Percentiles rank a stretch among this genome's conserved stretches.
These are phyloP conservation scores for Turritis glabra DNA, from an alignment of 345 rosid species.

Conservation along the genomic window DNA sequence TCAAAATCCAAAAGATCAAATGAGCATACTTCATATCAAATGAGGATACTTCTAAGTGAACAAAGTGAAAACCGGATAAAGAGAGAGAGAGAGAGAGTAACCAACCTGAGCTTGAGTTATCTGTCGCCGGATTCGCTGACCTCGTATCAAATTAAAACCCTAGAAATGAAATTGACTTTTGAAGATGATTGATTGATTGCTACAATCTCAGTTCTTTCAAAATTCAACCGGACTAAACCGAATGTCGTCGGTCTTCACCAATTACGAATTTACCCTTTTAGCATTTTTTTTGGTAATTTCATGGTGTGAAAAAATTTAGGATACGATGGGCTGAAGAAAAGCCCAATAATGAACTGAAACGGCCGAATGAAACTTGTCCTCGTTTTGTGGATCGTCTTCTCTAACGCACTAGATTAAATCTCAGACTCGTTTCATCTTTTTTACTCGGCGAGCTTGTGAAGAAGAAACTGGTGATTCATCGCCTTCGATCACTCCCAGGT, in stretches of 20 bases:
- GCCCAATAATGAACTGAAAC: conserved; percentile 14
- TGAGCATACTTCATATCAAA: not conserved
- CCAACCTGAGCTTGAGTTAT: conserved; percentile 21
- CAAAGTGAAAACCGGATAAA: conserved; percentile 2
- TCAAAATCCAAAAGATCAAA: not conserved
- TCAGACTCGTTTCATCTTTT: not conserved
- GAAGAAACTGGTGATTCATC: conserved; percentile 29
- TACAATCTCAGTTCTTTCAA: conserved; percentile 8
- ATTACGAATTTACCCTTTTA: not conserved
- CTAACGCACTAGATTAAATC: not conserved
- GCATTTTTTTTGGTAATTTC: not conserved
- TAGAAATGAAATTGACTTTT: conserved; percentile 38
- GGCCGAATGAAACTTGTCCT: conserved; percentile 9
- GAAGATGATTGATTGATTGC: conserved; percentile 31
- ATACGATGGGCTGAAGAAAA: conserved; percentile 13
- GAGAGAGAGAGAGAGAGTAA: not conserved
- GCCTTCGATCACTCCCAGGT: conserved; percentile 31
- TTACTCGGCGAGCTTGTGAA: conserved; percentile 18
- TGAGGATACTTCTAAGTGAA: not conserved
- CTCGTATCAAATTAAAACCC: conserved; percentile 40
- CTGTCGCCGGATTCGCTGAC: conserved; percentile 34
- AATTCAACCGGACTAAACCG: conserved; percentile 34
- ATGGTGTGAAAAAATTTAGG: not conserved
- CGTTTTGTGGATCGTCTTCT: not conserved
- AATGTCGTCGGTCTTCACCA: not conserved